These are phyloP conservation scores for Syzygium oleosum DNA, from an alignment of 345 rosid genomes.

Conservation along the genomic window DNA sequence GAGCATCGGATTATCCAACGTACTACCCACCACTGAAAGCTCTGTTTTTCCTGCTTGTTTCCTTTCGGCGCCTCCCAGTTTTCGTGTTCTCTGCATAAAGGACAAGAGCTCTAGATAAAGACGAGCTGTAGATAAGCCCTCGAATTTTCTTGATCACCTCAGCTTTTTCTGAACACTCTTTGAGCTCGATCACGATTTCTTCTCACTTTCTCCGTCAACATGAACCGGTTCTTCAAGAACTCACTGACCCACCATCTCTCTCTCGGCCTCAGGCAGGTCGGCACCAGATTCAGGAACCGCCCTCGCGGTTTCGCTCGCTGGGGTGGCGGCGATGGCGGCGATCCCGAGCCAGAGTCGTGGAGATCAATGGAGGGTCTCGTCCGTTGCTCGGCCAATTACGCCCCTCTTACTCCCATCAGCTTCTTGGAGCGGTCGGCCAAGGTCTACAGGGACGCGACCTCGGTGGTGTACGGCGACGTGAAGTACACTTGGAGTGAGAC, in stretches of 20 bases:
- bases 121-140: not conserved
- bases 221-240: constrained; percentile 11
- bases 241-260: not conserved
- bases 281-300: not conserved
- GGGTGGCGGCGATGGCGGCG: not conserved
- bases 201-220: not conserved
- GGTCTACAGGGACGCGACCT: constrained; percentile 48
- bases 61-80: not conserved
- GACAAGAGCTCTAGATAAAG: not conserved
- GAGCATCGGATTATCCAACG: too few relatives aligned
- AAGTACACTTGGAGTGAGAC: constrained; percentile 58
- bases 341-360: constrained; percentile 12
- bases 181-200: not conserved
- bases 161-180: not conserved
- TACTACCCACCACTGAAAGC: not conserved
- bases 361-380: constrained; percentile 48
- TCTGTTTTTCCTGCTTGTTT: not conserved
- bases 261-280: not conserved
- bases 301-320: not conserved
- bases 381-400: constrained; percentile 50
- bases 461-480: constrained; percentile 43
- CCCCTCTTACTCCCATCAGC: constrained; percentile 60
- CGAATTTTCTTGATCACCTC: not conserved
- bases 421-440: constrained; percentile 70
- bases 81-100: not conserved